A percentile compares a stretch with the other conserved stretches of the same genome.
Evolutionary conservation across 2,329 filamentous ascomycete species (phyloP).

Genomic region (Aureobasidium vineae): DNA sequence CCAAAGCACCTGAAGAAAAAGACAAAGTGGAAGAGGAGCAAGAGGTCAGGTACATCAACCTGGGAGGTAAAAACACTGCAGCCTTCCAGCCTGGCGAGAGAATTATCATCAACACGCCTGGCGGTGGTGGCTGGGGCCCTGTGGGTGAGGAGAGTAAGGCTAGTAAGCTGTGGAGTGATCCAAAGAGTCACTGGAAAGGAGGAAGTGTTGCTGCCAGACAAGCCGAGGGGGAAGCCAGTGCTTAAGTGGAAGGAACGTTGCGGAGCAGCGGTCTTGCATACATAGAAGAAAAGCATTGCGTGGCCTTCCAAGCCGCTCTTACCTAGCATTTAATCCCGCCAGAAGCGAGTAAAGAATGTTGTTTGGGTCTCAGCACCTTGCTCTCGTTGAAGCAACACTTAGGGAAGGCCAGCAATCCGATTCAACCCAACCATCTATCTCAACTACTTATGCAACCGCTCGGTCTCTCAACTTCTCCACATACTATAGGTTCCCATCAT

Average conservation of each 20-base stretch:
- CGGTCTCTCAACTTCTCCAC: too few species aligned
- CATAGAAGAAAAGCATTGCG: too few species aligned
- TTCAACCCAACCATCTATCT: too few species aligned
- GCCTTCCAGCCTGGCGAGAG: slow-evolving; percentile 72
- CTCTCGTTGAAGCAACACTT: too few species aligned
- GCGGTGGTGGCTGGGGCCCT: slow-evolving; percentile 73
- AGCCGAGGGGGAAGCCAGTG: slow-evolving; percentile 51
- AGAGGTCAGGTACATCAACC: slow-evolving; percentile 61
- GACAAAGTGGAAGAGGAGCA: slow-evolving; percentile 32
- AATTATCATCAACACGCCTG: slow-evolving; percentile 74
- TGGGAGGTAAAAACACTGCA: slow-evolving; percentile 78
- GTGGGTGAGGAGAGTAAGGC: slow-evolving; percentile 57
- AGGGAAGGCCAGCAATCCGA: too few species aligned
- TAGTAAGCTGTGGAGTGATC: slow-evolving; percentile 53
- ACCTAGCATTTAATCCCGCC: too few species aligned
- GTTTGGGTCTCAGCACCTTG: too few species aligned
- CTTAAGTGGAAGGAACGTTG: slow-evolving; percentile 29
- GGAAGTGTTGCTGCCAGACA: slow-evolving; percentile 58
- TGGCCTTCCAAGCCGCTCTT: too few species aligned
- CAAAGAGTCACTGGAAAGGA: slow-evolving; percentile 58
- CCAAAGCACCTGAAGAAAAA: slow-evolving; percentile 37
- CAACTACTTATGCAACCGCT: too few species aligned
- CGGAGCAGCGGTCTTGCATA: too few species aligned
- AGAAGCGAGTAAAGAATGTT: too few species aligned
- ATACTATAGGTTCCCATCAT: too few species aligned